These are phyloP conservation scores for Pseudoneurospora amorphoporcata DNA, from an alignment of 495 filamentous ascomycete genomes.

Conservation along the genomic window DNA sequence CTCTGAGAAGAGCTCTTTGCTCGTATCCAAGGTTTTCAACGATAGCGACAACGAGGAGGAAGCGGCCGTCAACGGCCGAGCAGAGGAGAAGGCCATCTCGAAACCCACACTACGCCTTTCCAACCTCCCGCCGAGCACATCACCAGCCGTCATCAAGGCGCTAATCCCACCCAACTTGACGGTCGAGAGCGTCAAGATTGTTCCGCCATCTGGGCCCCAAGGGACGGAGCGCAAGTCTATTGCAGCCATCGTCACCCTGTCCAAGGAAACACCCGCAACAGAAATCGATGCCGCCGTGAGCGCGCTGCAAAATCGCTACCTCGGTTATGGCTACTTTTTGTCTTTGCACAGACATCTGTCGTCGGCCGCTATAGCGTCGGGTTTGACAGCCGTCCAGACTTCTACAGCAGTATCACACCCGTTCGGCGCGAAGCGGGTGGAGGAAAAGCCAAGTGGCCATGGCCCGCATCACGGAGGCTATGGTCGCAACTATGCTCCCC, in stretches of 20 bases:
- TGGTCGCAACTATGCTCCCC: conserved; percentile 73
- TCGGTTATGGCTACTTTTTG: conserved; percentile 80
- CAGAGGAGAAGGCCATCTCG: conserved; percentile 63
- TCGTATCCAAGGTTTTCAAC: conserved; percentile 32
- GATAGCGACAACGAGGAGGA: conserved; percentile 36
- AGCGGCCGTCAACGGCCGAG: conserved; percentile 23
- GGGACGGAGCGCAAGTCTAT: conserved; percentile 64
- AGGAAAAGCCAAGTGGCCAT: conserved; percentile 32
- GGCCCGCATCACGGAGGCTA: conserved; percentile 51
- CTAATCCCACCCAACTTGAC: conserved; percentile 57
- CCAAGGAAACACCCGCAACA: conserved; percentile 70
- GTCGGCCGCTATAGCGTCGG: conserved; percentile 58
- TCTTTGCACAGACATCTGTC: conserved; percentile 74
- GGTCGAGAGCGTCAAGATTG: conserved; percentile 68
- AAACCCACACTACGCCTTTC: conserved; percentile 79
- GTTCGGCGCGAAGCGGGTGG: conserved; percentile 74
- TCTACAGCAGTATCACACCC: conserved; percentile 51
- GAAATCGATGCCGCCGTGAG: conserved; percentile 79
- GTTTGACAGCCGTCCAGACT: conserved; percentile 40
- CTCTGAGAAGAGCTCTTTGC: conserved; percentile 9
- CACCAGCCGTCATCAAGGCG: conserved; percentile 61
- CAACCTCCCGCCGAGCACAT: conserved; percentile 52
- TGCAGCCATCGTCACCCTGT: conserved; percentile 75
- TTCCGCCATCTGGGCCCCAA: conserved; percentile 34
- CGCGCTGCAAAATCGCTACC: conserved; percentile 70